A percentile compares a stretch with the other conserved stretches of the same genome.
Evolutionary conservation across 495 filamentous ascomycete species (phyloP).

Genomic region (Viridothelium virens): DNA sequence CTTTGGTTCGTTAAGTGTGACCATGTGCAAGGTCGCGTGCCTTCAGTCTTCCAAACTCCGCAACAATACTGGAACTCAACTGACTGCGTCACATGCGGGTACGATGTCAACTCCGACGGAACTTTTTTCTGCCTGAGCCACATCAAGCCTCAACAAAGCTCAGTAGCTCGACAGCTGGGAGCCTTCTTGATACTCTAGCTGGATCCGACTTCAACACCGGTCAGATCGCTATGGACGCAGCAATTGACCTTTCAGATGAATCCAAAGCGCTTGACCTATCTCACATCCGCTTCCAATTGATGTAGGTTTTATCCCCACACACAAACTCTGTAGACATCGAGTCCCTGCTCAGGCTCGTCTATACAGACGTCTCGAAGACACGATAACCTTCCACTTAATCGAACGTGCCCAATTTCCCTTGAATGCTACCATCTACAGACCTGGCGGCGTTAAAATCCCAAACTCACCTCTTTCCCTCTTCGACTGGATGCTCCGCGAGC

Average conservation of each 20-base stretch:
- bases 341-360: background rate
- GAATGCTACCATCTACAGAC: slow-evolving; percentile 77
- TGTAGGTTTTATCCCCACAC: slow-evolving; percentile 48
- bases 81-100: slow-evolving; percentile 8
- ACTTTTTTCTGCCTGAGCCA: background rate
- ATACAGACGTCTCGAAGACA: slow-evolving; percentile 88
- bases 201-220: background rate
- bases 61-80: background rate
- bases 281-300: slow-evolving; percentile 92
- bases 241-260: slow-evolving; percentile 79
- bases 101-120: background rate
- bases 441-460: slow-evolving; percentile 77
- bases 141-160: background rate
- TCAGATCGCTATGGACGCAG: slow-evolving; percentile 62
- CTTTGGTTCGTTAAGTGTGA: background rate
- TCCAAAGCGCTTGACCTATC: slow-evolving; percentile 78
- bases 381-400: slow-evolving; percentile 96
- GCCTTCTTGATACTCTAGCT: background rate
- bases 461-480: slow-evolving; percentile 65
- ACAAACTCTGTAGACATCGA: slow-evolving; percentile 10
- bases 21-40: slow-evolving; percentile 4
- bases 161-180: background rate
- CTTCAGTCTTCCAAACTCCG: background rate
- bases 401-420: slow-evolving; percentile 96
- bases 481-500: slow-evolving; percentile 85